These are phyloP conservation scores for Penicillium steckii DNA, from an alignment of 495 filamentous ascomycete genomes.

Conservation along the genomic window DNA sequence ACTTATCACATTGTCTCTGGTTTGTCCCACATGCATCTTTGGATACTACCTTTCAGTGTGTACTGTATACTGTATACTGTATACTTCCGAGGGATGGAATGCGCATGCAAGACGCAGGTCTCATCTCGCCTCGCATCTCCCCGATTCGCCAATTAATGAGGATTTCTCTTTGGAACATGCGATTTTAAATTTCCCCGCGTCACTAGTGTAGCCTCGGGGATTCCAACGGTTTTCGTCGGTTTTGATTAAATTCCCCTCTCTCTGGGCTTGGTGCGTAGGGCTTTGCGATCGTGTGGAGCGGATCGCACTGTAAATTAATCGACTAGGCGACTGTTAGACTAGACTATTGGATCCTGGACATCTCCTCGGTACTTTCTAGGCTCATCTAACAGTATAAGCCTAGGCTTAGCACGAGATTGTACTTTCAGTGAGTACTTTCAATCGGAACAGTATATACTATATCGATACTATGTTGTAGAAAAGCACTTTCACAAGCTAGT, in stretches of 20 bases:
- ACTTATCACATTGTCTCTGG: no score
- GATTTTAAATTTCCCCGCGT: constrained; percentile 8
- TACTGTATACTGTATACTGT: no score
- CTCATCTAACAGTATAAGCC: not conserved
- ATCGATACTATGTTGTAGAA: no score
- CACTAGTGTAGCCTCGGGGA: constrained; percentile 12
- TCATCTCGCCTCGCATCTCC: not conserved
- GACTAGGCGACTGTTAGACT: not conserved
- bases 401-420: not conserved
- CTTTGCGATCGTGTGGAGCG: constrained; percentile 1
- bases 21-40: no score
- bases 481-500: no score
- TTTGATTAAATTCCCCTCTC: not conserved
- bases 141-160: constrained; percentile 1
- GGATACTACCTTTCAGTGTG: no score
- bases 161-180: not conserved
- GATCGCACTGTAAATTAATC: constrained; percentile 5
- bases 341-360: not conserved
- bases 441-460: no score
- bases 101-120: not conserved
- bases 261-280: not conserved
- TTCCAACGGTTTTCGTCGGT: constrained; percentile 11
- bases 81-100: not conserved
- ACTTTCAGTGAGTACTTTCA: no score
- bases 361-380: not conserved